Percentiles rank a stretch among this genome's conserved stretches.
Evolutionary conservation across 2,329 filamentous ascomycete species (phyloP).

Genomic region (Penicillium sp.): DNA sequence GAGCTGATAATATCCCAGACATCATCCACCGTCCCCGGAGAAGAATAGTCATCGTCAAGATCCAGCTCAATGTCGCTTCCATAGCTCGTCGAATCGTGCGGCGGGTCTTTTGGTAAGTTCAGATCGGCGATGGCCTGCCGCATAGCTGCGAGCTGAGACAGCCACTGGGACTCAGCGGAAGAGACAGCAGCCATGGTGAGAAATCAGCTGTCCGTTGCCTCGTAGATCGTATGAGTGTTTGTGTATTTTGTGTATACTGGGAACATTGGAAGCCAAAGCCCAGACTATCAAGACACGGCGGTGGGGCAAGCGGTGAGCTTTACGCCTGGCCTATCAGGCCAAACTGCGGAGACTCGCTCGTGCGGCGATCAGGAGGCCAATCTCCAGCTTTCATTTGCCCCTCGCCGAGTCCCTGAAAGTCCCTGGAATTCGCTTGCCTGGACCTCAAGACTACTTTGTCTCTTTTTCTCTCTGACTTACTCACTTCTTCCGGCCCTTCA

Average conservation of each 20-base stretch:
- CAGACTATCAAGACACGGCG: neutral
- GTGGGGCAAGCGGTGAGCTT: slow-evolving; percentile 18
- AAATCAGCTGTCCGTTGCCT: neutral
- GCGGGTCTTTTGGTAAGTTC: slow-evolving; percentile 57
- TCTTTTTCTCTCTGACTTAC: too few relatives aligned
- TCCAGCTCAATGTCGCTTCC: slow-evolving; percentile 60
- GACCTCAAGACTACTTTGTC: neutral
- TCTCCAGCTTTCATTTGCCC: neutral
- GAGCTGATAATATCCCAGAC: slow-evolving; percentile 92
- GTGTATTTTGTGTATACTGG: too few relatives aligned
- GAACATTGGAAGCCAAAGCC: too few relatives aligned
- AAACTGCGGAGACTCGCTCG: slow-evolving; percentile 16
- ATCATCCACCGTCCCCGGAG: slow-evolving; percentile 70
- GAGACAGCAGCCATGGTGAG: slow-evolving; percentile 27
- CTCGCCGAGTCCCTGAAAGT: neutral
- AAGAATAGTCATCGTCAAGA: slow-evolving; percentile 66
- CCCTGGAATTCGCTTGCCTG: neutral
- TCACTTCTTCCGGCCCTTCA: too few relatives aligned
- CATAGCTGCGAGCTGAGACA: slow-evolving; percentile 84
- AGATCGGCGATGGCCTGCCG: slow-evolving; percentile 78
- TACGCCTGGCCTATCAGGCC: neutral
- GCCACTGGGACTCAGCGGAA: slow-evolving; percentile 70
- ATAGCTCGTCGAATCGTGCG: slow-evolving; percentile 49
- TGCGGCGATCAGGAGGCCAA: slow-evolving; percentile 16
- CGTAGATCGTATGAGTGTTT: too few relatives aligned